Conservation (phyloP, 2,329 filamentous ascomycete species). For the Fusarium udum region DNA sequence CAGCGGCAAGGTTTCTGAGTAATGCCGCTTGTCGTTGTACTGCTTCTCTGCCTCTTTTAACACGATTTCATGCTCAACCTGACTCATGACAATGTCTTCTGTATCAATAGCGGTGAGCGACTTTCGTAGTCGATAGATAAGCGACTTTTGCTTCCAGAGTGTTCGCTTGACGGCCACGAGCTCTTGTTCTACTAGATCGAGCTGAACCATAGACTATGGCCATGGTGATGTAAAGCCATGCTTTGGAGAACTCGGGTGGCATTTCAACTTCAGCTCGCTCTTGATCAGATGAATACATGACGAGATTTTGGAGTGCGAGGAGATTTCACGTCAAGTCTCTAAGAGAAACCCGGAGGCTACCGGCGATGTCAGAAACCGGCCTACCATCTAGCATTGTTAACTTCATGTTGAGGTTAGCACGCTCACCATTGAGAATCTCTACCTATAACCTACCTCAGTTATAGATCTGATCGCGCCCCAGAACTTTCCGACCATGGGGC, state of each 20-base stretch:
- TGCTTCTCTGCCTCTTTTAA: slow-evolving; percentile 15
- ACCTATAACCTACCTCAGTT: slow-evolving; percentile 41
- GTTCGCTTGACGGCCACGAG: slow-evolving; percentile 51
- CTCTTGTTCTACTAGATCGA: slow-evolving; percentile 55
- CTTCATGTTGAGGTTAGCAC: slow-evolving; percentile 22
- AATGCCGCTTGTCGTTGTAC: slow-evolving; percentile 1
- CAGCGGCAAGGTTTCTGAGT: background rate
- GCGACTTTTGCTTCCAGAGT: slow-evolving; percentile 46
- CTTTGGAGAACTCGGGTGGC: slow-evolving; percentile 50
- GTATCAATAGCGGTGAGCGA: slow-evolving; percentile 32
- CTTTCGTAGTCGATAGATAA: slow-evolving; percentile 44
- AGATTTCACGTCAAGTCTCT: slow-evolving; percentile 40
- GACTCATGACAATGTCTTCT: slow-evolving; percentile 20
- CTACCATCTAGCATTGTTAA: background rate
- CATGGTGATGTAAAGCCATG: slow-evolving; percentile 56
- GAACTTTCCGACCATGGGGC: slow-evolving; percentile 53
- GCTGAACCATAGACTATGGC: slow-evolving; percentile 47
- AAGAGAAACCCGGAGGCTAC: slow-evolving; percentile 34
- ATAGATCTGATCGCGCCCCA: slow-evolving; percentile 54
- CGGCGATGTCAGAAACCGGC: background rate
- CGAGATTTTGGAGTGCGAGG: slow-evolving; percentile 44
- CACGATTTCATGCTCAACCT: slow-evolving; percentile 12
- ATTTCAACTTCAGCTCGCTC: slow-evolving; percentile 46
- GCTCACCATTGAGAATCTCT: background rate
- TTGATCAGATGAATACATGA: slow-evolving; percentile 41